Evolutionary conservation across 2,329 filamentous ascomycete genomes (phyloP).

Genomic region (Botrytis byssoidea): DNA sequence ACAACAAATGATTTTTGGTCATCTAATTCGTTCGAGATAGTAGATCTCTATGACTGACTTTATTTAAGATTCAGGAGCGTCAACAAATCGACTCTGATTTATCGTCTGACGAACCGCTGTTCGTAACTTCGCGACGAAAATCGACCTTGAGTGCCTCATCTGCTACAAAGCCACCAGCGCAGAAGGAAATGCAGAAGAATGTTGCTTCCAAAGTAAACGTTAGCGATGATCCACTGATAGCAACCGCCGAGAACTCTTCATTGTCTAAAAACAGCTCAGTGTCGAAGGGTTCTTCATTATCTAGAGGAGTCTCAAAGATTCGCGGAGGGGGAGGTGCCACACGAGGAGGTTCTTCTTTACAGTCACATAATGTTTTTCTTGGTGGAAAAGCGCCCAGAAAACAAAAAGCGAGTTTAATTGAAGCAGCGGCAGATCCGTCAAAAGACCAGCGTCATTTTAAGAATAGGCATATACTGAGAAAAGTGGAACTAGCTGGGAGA

Average conservation of each 20-base stretch:
- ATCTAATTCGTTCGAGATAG: not conserved
- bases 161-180: not conserved
- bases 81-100: not conserved
- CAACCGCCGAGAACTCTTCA: not conserved
- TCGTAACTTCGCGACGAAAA: not conserved
- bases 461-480: slow-evolving; percentile 42
- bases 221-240: not conserved
- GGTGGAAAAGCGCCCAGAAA: slow-evolving; percentile 22
- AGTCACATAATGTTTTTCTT: slow-evolving; percentile 32
- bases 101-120: slow-evolving; percentile 17
- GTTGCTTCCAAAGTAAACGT: not conserved
- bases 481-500: slow-evolving; percentile 45
- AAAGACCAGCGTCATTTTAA: slow-evolving; percentile 45
- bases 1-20: not conserved
- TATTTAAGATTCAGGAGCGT: not conserved
- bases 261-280: no score
- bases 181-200: not conserved
- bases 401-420: slow-evolving; percentile 25
- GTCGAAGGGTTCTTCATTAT: not conserved
- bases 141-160: not conserved
- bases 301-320: not conserved
- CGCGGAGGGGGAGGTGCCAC: slow-evolving; percentile 26
- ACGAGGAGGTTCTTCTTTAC: slow-evolving; percentile 27
- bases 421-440: slow-evolving; percentile 42
- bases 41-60: not conserved